These are phyloP conservation scores for Anisodus tanguticus DNA, from an alignment of 257 asterid species.

Conservation along the genomic window DNA sequence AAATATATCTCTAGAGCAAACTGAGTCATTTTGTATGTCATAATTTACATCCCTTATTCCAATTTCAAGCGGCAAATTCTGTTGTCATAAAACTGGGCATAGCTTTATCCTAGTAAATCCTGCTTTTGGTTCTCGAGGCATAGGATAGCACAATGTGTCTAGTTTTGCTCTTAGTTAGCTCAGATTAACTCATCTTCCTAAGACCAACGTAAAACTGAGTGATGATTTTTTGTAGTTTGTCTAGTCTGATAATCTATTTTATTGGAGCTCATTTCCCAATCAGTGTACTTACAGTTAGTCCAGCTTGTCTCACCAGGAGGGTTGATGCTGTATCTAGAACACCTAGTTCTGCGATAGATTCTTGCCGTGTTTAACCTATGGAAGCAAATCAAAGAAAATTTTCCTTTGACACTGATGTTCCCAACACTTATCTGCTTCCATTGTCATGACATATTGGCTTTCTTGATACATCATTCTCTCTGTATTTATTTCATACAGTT, in stretches of 20 bases:
- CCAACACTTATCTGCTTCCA: constrained; percentile 9
- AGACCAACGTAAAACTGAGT: neutral
- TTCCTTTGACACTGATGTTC: neutral
- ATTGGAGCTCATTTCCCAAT: neutral
- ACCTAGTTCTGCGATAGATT: neutral
- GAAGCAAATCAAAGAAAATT: neutral
- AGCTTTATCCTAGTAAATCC: neutral
- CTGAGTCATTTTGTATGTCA: neutral
- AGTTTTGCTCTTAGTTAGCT: neutral
- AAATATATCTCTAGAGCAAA: neutral
- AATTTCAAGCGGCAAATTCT: neutral
- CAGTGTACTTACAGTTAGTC: neutral
- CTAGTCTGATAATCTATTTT: neutral
- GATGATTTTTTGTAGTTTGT: neutral
- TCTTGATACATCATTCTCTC: neutral
- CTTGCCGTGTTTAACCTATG: neutral
- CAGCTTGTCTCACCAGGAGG: neutral
- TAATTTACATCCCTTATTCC: neutral
- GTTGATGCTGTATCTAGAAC: neutral
- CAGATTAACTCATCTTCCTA: neutral
- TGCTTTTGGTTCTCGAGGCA: neutral
- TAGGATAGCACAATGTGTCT: neutral
- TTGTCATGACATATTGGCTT: neutral
- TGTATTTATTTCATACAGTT: neutral
- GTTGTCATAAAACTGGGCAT: neutral